Evolutionary conservation across 2,329 filamentous ascomycete genomes (phyloP), one percentile per base, ranked within the genome.

Genomic region (Pseudocercospora eumusae): DNA sequence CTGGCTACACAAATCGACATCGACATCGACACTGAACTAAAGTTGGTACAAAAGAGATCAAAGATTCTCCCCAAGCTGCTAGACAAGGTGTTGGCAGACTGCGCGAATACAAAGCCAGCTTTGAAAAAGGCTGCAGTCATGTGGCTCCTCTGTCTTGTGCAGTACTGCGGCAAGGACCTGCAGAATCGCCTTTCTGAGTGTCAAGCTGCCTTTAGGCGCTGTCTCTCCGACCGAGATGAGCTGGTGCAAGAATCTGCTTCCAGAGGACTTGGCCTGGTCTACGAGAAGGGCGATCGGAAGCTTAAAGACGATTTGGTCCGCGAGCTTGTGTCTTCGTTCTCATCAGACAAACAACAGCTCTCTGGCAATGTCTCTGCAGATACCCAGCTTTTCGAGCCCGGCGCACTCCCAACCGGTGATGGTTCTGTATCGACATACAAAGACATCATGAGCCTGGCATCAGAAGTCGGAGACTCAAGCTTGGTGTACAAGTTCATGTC

Each of bases 401-500:
- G 95, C 5, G 91, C 91, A 2, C 77, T 98, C 11, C 93, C 93
- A 0, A 98, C 93, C 0, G 92, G 93, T 3, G 92, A 96, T 66
- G 92, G 92, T 7, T 91, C 92, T 0, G 86, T 98, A 59, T 97
- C 92, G 0, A 98, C 93, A 0, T 99, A 99, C 80, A 96, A 96
- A 74, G 95, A 99, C 72, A 98, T 99, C 68, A 90, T 99, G 76
- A 95, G 84, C 68, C 81, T 99, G 53, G 95, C 95, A n/a, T 91
- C 93, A 47, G 95, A 99, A 77, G 93, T 97, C 33, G 95, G 95
- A 10, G 93, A 99, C 71, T 93, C 95, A 62, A 93, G 90, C 69
- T 81, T 99, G n/a, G 91, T 98, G 0, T 99, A 99, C 80, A 92
- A 93, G 64, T 98, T 99, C 78, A 99, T 99, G 95, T 93, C 93